Evolutionary conservation across 2,329 filamentous ascomycete species (phyloP), one percentile per base, ranked within the genome.

Genomic region (Colletotrichum phormii): DNA sequence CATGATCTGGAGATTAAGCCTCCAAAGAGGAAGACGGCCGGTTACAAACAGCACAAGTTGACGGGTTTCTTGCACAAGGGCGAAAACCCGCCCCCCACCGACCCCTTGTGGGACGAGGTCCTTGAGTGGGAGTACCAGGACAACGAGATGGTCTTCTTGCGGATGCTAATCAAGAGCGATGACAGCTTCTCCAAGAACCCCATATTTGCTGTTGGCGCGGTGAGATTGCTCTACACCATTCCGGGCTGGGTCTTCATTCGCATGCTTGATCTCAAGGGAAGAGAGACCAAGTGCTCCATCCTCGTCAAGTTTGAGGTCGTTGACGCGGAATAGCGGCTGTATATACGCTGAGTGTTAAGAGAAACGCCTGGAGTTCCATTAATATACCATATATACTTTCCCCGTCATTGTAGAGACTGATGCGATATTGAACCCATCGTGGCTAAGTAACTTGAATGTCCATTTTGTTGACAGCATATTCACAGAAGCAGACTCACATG

Each of bases 71-170:
- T 92, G 61, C 89, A 91, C 78, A 82, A 82, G 35, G 88, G 86
- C 22, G 88, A 90, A 67, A 91, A 90, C 73, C 88, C 91, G 2
- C 86, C 87, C 0, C 79, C 85, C 0, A 91, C 86, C 0, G 90
- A 93, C 73, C 91, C 91, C 0, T 63, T 93, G 8, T 93, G 90
- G 91, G 87, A 93, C 75, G 90, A 93, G 79, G 84, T 82, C 15
- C 82, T 93, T 9, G 90, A 92, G 77, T 93, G 91, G 91, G 89
- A 91, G 73, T 93, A 89, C 76, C 89, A 91, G 6, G 91, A 92
- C 68, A 92, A 90, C 75, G 91, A 93, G 78, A 78, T 93, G 60
- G 87, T 88, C 0, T 93, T 93, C 76, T 75, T 93, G 75, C 84
- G 91, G 0, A 85, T 93, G 71, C 82, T 93, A 54, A 86, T 93